Evolutionary conservation across 2,329 filamentous ascomycete species (phyloP), one percentile per base, ranked within the genome.

Genomic region (Botrytis hyacinthi): DNA sequence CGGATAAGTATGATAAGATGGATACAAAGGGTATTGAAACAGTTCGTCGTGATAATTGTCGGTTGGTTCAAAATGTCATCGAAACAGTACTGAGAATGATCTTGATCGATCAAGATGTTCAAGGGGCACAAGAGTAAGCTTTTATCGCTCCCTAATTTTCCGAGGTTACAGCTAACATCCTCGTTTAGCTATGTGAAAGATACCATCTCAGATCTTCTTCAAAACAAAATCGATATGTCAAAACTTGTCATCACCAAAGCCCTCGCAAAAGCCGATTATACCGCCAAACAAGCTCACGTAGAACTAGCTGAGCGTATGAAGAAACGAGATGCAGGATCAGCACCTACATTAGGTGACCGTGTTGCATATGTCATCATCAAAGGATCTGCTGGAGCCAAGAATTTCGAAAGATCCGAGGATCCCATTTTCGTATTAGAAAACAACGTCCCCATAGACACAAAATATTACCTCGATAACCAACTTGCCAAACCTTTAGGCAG

Each of bases 21-120:
- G 96, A 99, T 83, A 98, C 94, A 74, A 99, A 99, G 83, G 96
- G 96, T 87, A 98, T 99, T 77, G 96, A 99, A 84, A 99, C 96
- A 5, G 97, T 99, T 65, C 92, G 96, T 78, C 88, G 96, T 87
- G 96, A 99, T 82, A 99, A 99, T 81, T 99, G 96, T 81, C 87
- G 96, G 70, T 85, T 99, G 74, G 96, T 98, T 26, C 95, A 98
- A 83, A 98, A 93, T 4, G 96, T 98, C 74, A 98, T 99, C 79
- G 96, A 99, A 83, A 98, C 96, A 73, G 95, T 97, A 35, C 84
- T 99, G 76, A 89, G 94, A 78, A 98, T 98, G 91, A 93, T 99
- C 79, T 84, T 99, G 78, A 98, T 99, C 76, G 95, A 99, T 77
- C 92, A 90, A 78, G 94, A 99, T 81, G 90, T 97, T 18, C 89